Percentiles rank a stretch among this genome's conserved stretches.
Conservation (phyloP, 257 asterid species). For the Euphrasia confusa region DNA sequence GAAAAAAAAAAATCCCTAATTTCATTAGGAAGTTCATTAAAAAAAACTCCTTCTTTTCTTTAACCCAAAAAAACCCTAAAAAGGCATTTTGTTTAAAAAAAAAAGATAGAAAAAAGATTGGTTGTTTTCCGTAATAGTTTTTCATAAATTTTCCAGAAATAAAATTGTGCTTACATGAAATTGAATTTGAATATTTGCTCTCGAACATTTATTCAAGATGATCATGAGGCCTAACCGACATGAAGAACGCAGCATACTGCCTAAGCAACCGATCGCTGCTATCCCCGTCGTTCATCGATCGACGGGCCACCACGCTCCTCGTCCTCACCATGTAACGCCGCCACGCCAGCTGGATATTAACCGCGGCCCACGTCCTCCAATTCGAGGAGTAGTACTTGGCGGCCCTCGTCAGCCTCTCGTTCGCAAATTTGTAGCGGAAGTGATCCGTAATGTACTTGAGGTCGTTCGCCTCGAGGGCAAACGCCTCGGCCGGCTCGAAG, state of each 20-base stretch:
- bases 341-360: conserved; percentile 83
- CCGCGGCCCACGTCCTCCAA: conserved; percentile 98
- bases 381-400: conserved; percentile 71
- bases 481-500: conserved; percentile 65
- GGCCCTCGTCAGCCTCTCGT: conserved; percentile 65
- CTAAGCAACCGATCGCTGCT: conserved; percentile 54
- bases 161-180: neutral
- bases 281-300: conserved; percentile 32
- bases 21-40: too few relatives aligned
- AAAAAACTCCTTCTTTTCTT: too few relatives aligned
- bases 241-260: conserved; percentile 72
- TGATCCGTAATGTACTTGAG: conserved; percentile 76
- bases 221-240: conserved; percentile 88
- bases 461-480: conserved; percentile 53
- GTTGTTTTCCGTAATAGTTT: too few relatives aligned
- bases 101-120: too few relatives aligned
- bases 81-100: too few relatives aligned
- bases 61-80: too few relatives aligned
- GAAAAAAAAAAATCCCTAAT: too few relatives aligned
- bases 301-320: conserved; percentile 29
- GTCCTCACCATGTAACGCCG: conserved; percentile 54
- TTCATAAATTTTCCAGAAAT: too few relatives aligned
- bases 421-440: conserved; percentile 76
- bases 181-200: neutral
- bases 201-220: conserved; percentile 58